phyloP scores from a whole-genome alignment of 192 early-diverging fungal genomes.

The Coemansia sp. region DNA sequence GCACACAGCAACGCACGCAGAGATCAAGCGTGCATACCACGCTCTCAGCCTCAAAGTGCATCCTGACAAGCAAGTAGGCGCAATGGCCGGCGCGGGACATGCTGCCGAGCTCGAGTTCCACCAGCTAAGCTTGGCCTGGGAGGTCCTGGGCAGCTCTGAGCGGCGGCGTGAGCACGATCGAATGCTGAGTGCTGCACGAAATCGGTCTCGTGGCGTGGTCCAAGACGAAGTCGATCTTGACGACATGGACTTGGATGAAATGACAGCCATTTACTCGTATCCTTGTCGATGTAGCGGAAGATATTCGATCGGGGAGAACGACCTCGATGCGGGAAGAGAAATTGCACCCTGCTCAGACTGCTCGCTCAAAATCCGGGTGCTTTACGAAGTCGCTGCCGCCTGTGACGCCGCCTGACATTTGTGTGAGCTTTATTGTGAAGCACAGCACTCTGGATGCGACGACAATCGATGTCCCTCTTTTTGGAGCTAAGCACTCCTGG shows the following conservation, averaged over 20 bases:
- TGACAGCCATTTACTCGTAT: constrained; percentile 40
- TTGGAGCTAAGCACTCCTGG: too few species aligned
- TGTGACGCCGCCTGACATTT: not conserved
- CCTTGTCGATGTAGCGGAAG: constrained; percentile 65
- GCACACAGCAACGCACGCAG: constrained; percentile 11
- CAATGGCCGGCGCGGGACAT: not conserved
- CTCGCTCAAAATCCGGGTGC: constrained; percentile 62
- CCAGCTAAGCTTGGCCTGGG: constrained; percentile 41
- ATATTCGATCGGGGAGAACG: constrained; percentile 59
- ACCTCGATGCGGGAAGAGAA: constrained; percentile 61
- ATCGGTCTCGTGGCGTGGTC: constrained; percentile 50
- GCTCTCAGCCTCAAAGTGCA: constrained; percentile 27
- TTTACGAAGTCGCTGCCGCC: constrained; percentile 60
- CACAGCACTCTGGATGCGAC: not conserved
- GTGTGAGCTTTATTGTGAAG: not conserved
- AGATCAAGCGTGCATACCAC: constrained; percentile 42
- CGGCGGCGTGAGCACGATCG: constrained; percentile 34
- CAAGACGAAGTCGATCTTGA: constrained; percentile 76
- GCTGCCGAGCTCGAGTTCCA: constrained; percentile 16
- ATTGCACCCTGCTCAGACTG: constrained; percentile 64
- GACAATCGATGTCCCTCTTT: too few species aligned
- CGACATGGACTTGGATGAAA: constrained; percentile 72
- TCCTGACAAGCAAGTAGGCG: constrained; percentile 24
- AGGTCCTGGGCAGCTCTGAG: constrained; percentile 17
- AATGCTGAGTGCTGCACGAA: constrained; percentile 1